Percentiles rank a stretch among this genome's conserved stretches.
Conservation (phyloP, 257 asterid genomes). For the Linaria vulgaris region DNA sequence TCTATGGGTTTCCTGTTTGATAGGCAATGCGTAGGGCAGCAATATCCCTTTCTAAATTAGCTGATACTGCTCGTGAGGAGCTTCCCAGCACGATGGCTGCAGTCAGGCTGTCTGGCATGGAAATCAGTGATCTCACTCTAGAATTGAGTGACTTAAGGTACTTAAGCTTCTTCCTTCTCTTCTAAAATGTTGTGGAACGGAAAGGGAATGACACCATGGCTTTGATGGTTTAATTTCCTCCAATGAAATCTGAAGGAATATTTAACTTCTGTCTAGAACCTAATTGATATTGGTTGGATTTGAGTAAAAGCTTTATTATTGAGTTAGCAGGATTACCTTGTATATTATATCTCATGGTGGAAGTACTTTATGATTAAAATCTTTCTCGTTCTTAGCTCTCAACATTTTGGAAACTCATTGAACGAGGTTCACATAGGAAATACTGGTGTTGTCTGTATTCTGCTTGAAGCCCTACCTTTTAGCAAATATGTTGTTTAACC, state of each 20-base stretch:
- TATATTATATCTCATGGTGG: not conserved
- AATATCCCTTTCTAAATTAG: conserved; percentile 71
- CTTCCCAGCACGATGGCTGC: conserved; percentile 95
- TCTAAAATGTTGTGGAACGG: not conserved
- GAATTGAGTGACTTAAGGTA: conserved; percentile 88
- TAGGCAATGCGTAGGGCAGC: conserved; percentile 94
- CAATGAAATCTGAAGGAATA: not conserved
- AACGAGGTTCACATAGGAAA: too few relatives aligned
- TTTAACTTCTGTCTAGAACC: not conserved
- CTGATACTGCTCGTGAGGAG: conserved; percentile 85
- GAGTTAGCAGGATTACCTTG: conserved; percentile 4
- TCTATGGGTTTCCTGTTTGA: conserved; percentile 16
- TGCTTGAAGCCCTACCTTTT: too few relatives aligned
- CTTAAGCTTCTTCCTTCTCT: not conserved
- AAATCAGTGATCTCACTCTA: conserved; percentile 85
- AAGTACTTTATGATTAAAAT: conserved; percentile 1
- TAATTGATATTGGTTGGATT: not conserved
- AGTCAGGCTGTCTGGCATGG: conserved; percentile 80
- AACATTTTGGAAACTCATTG: too few relatives aligned
- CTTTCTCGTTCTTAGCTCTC: not conserved
- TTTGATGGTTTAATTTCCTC: not conserved
- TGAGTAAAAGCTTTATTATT: conserved; percentile 1
- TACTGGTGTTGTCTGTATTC: too few relatives aligned
- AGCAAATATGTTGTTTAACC: too few relatives aligned
- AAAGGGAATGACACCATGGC: not conserved